These are phyloP conservation scores for Spiraea crenata DNA, from an alignment of 331 rosid genomes.

Conservation along the genomic window DNA sequence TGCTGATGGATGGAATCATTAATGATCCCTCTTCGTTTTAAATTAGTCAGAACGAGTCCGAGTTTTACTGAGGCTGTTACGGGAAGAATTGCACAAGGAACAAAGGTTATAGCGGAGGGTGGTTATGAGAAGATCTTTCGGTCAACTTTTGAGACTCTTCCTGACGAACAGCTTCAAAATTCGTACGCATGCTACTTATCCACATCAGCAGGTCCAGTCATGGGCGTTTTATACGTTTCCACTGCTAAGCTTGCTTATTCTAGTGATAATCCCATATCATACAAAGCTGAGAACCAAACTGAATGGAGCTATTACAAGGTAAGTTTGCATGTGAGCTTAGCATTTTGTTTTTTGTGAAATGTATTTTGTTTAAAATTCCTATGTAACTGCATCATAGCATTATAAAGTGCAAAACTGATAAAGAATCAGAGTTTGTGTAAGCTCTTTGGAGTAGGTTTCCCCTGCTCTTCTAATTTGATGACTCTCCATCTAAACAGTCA, in stretches of 20 bases:
- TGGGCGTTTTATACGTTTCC: constrained; percentile 78
- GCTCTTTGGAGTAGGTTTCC: background rate
- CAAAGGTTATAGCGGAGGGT: constrained; percentile 93
- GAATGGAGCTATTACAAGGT: constrained; percentile 99
- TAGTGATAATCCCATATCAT: constrained; percentile 89
- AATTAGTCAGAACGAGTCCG: constrained; percentile 83
- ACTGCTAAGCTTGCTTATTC: constrained; percentile 79
- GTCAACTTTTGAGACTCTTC: constrained; percentile 66
- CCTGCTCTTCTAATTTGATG: background rate
- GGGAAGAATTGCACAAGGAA: constrained; percentile 98
- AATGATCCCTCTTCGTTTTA: constrained; percentile 5
- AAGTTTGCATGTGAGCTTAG: constrained; percentile 7
- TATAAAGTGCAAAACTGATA: background rate
- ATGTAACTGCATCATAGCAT: background rate
- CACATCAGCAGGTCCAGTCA: constrained; percentile 92
- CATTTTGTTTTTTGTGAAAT: background rate
- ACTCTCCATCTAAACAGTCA: background rate
- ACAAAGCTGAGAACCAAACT: constrained; percentile 41
- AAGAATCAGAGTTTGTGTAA: background rate
- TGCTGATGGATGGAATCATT: constrained; percentile 11
- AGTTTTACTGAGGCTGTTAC: constrained; percentile 86
- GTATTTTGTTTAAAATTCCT: background rate
- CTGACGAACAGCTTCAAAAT: constrained; percentile 75
- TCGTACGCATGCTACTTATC: constrained; percentile 92
- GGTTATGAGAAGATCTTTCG: constrained; percentile 81